Evolutionary conservation across 768 basidiomycete genomes (phyloP).

Genomic region (Pluteus cervinus): DNA sequence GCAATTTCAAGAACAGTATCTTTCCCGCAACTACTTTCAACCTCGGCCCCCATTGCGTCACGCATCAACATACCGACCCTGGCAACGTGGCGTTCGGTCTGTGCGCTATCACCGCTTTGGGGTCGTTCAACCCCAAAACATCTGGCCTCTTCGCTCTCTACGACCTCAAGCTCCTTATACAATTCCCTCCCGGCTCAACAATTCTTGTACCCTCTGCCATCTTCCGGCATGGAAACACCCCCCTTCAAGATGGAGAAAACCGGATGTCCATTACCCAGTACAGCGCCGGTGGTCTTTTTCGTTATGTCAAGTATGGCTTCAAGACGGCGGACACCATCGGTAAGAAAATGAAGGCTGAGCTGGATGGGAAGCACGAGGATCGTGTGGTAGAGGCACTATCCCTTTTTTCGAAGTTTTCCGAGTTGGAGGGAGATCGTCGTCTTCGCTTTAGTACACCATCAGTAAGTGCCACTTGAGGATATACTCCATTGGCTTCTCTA

Average conservation of each 20-base stretch:
- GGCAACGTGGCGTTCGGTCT: constrained; percentile 13
- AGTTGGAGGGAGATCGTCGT: too few relatives aligned
- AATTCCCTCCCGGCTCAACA: constrained; percentile 16
- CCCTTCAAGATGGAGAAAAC: constrained; percentile 10
- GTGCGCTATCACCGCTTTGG: constrained; percentile 21
- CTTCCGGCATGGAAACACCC: constrained; percentile 15
- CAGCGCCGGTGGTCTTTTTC: constrained; percentile 17
- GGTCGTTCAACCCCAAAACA: constrained; percentile 14
- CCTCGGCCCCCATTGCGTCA: constrained; percentile 11
- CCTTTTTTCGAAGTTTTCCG: too few relatives aligned
- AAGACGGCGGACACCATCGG: constrained; percentile 7
- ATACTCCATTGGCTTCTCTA: too few relatives aligned
- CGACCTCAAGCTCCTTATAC: constrained; percentile 15
- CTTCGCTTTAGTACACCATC: too few relatives aligned
- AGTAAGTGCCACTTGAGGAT: too few relatives aligned
- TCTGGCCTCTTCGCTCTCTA: constrained; percentile 22
- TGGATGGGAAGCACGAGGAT: too few relatives aligned
- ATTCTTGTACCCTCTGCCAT: constrained; percentile 16
- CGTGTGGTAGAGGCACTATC: too few relatives aligned
- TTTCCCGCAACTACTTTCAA: too few relatives aligned
- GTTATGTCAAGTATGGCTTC: constrained; percentile 17
- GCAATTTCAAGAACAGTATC: too few relatives aligned
- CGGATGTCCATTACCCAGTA: constrained; percentile 21
- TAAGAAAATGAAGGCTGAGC: too few relatives aligned
- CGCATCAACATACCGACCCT: constrained; percentile 13